phyloP scores from a whole-genome alignment of 495 filamentous ascomycete species.

The Aspergillus sparsus region DNA sequence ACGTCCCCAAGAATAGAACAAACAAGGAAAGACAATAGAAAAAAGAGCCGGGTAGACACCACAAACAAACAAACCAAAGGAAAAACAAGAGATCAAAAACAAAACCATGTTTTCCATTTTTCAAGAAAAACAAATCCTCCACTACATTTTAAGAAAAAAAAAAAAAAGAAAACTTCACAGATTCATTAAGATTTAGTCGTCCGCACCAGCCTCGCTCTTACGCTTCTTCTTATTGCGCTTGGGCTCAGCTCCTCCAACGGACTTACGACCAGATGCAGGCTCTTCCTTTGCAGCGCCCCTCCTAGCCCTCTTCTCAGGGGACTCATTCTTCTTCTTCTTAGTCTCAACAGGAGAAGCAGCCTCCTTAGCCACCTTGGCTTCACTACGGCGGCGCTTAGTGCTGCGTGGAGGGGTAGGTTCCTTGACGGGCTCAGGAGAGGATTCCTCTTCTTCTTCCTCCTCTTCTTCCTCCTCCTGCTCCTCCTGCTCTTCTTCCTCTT shows the following conservation, averaged over 20 bases:
- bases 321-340: constrained; percentile 31
- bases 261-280: constrained; percentile 55
- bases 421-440: constrained; percentile 53
- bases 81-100: constrained; percentile 18
- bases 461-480: constrained; percentile 37
- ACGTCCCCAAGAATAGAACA: neutral
- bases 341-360: constrained; percentile 32
- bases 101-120: constrained; percentile 12
- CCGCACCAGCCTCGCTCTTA: constrained; percentile 53
- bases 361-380: constrained; percentile 50
- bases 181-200: constrained; percentile 27
- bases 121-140: constrained; percentile 4
- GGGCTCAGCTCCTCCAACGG: constrained; percentile 41
- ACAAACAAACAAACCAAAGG: constrained; percentile 1
- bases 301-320: constrained; percentile 45
- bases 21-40: neutral
- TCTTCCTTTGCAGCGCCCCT: constrained; percentile 45
- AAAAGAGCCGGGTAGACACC: constrained; percentile 6
- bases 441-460: constrained; percentile 46
- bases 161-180: neutral
- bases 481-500: constrained; percentile 48
- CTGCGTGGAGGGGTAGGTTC: constrained; percentile 57
- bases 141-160: neutral
- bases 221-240: constrained; percentile 66
- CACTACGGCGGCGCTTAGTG: constrained; percentile 49